These are phyloP conservation scores for Pythium scleroteichum DNA, from an alignment of 352 stramenopile genomes.

Conservation along the genomic window DNA sequence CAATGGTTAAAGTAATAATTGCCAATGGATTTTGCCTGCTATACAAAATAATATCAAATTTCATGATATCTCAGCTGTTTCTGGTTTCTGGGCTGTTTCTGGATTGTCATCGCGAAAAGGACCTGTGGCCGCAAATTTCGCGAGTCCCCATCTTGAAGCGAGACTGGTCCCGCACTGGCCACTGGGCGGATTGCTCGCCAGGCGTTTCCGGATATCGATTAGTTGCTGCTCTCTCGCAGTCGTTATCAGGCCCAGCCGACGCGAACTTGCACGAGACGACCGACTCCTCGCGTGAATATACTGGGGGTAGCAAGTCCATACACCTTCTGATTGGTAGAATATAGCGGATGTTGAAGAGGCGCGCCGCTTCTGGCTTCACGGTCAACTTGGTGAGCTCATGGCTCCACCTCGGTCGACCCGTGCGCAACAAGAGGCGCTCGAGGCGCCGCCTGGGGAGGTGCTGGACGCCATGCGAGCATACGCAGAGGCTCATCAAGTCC, in stretches of 20 bases:
- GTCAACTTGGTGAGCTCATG: conserved; percentile 1
- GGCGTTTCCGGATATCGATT: too few species aligned
- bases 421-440: conserved; percentile 24
- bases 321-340: too few species aligned
- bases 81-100: conserved; percentile 18
- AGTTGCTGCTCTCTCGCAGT: too few species aligned
- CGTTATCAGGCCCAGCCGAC: too few species aligned
- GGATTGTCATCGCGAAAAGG: background rate
- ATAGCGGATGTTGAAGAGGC: background rate
- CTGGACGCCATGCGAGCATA: conserved; percentile 64
- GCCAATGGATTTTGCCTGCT: too few species aligned
- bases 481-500: conserved; percentile 53
- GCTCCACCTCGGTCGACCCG: conserved; percentile 39
- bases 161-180: too few species aligned
- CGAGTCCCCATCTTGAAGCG: background rate
- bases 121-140: too few species aligned
- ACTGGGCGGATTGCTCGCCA: too few species aligned
- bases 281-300: too few species aligned
- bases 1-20: background rate
- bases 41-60: too few species aligned
- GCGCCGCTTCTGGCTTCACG: background rate
- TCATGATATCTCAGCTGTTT: background rate
- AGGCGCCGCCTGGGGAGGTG: conserved; percentile 36
- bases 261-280: too few species aligned
- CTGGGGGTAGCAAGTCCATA: too few species aligned